Evolutionary conservation across 2,329 filamentous ascomycete species (phyloP).

Genomic region (Colletotrichum tropicale): DNA sequence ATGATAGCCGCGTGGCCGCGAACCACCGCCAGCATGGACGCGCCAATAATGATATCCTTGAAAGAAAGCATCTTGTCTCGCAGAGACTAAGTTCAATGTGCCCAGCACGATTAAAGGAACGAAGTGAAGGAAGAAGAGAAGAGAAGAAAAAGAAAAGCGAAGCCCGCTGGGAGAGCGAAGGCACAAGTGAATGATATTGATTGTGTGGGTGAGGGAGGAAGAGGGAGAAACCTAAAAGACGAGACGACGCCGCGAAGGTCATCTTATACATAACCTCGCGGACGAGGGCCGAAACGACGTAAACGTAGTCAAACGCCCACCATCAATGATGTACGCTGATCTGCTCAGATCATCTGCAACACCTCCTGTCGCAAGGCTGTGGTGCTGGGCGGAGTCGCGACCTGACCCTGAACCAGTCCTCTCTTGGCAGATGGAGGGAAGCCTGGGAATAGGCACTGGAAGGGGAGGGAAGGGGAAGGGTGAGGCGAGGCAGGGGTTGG

Average conservation of each 20-base stretch:
- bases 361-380: slow-evolving; percentile 21
- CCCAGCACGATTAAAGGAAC: slow-evolving; percentile 27
- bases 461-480: background rate
- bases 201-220: background rate
- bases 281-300: slow-evolving; percentile 12
- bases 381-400: slow-evolving; percentile 14
- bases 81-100: slow-evolving; percentile 21
- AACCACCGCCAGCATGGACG: slow-evolving; percentile 37
- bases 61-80: slow-evolving; percentile 39
- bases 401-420: slow-evolving; percentile 7
- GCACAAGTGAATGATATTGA: slow-evolving; percentile 1
- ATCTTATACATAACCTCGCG: slow-evolving; percentile 16
- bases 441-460: background rate
- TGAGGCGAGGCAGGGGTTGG: background rate
- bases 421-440: slow-evolving; percentile 10
- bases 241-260: slow-evolving; percentile 4
- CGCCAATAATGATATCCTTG: slow-evolving; percentile 34
- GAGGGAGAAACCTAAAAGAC: slow-evolving; percentile 1
- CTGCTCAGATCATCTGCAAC: slow-evolving; percentile 23
- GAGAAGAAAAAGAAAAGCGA: slow-evolving; percentile 22
- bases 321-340: slow-evolving; percentile 12
- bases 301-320: slow-evolving; percentile 7
- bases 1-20: slow-evolving; percentile 53
- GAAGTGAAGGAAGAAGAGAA: slow-evolving; percentile 29
- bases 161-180: slow-evolving; percentile 21